Evolutionary conservation across 2,329 filamentous ascomycete species (phyloP).

Genomic region (Colletotrichum higginsianum): DNA sequence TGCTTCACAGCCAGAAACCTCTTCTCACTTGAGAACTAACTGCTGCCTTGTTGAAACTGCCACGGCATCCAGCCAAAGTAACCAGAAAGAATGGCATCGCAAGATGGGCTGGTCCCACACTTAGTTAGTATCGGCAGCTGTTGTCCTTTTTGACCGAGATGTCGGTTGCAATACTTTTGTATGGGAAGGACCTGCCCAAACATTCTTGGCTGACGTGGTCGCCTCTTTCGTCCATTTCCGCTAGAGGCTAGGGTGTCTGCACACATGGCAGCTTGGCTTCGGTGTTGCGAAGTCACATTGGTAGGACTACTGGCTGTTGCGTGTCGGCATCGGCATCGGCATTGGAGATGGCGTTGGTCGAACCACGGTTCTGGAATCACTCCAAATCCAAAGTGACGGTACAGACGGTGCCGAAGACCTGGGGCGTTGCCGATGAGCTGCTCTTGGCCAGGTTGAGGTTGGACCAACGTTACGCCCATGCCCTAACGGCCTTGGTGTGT

Average conservation of each 20-base stretch:
- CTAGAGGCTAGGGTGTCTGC: background rate
- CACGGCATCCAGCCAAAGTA: background rate
- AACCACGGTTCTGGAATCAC: background rate
- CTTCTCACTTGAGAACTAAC: background rate
- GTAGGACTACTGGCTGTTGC: background rate
- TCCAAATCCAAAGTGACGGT: background rate
- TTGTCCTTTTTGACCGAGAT: background rate
- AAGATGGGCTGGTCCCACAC: background rate
- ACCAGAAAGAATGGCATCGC: background rate
- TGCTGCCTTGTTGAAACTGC: background rate
- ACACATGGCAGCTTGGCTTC: conserved; percentile 2
- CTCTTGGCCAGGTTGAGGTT: background rate
- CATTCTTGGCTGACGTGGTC: background rate
- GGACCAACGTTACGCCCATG: background rate
- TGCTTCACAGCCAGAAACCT: background rate
- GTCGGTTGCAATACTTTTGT: background rate
- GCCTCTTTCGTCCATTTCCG: background rate
- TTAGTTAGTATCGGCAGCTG: background rate
- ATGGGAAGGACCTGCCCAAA: background rate
- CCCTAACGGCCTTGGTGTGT: conserved; percentile 9
- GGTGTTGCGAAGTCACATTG: too few relatives aligned
- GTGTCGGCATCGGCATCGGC: background rate
- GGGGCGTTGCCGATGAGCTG: conserved; percentile 13
- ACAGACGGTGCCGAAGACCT: background rate
- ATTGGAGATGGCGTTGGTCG: background rate